Base-by-base conservation (phyloP, 108 stramenopile genomes). In the Schizochytrium sp. region DNA sequence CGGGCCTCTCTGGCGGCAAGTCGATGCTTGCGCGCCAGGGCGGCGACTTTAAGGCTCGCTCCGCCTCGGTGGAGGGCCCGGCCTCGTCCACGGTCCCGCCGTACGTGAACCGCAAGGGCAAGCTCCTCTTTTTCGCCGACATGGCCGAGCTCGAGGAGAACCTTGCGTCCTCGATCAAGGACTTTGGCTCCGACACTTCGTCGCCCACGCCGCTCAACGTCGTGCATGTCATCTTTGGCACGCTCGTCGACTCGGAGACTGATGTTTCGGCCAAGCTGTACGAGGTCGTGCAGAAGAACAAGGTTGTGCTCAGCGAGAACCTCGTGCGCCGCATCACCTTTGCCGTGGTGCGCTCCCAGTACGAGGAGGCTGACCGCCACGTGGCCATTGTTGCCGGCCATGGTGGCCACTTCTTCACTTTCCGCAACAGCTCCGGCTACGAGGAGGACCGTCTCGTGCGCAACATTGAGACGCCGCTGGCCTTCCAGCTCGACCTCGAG, bases 401-500 rank as follows among this genome's bases (percentile, higher is more conserved):
- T 28, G 87, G 58, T 25, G 87, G 41, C 10, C 87, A 93, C n/a
- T 92, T 97, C 16, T 98, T 96, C 92, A 99, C 99, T n/a, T 98
- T 94, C 92, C 94, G 98, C 72, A 90, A 93, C 51, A 72, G 88
- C 12, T 90, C 91, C 3, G 93, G 92, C 14, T 98, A 95, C 91
- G 91, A 95, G 76, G 99, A 99, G 93, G 98, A 98, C 88, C 90
- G 91, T 43, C 90, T 98, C 58, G 97, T 96, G 90, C 94, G 99
- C 51, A 91, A 97, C 91, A 97, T 99, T 57, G 98, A 98, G 90
- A 97, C 99, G 18, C 94, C 96, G 59, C 94, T 93, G 71, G 96
- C 97, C 0, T 95, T 95, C 72, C 95, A 98, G 88, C 95, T 99
- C 12, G 98, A 98, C 88, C 93, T 98, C 89, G 88, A 89, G 18